Evolutionary conservation across 768 basidiomycete species (phyloP), one percentile per base, ranked within the genome.

Genomic region (Kockovaella imperatae): DNA sequence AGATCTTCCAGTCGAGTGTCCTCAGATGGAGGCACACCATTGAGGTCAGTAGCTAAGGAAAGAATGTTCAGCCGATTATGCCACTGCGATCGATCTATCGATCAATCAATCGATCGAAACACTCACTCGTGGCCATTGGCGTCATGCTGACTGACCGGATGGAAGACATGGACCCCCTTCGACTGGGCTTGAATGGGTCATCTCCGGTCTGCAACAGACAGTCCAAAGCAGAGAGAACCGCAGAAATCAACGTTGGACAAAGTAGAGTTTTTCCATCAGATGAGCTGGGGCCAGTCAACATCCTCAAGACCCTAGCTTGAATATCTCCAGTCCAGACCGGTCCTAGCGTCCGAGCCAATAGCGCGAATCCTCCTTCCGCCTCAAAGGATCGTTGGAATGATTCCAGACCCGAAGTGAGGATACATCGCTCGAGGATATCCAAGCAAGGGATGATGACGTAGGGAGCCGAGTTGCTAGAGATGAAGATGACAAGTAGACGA

Each of bases 311-410:
- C 18, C 79, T 79, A 21, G 74, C 75, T 50, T 87, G 83, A 13
- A 90, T 80, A 15, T 68, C 74, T 6, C 72, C 65, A 54, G 83
- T 77, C 90, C 90, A 93, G 0, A 72, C 72, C 5, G 62, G 47
- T 0, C 87, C 84, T 17, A 91, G 60, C 23, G 83, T 77, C 3
- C 76, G 76, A 64, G 81, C 83, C 29, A 93, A 65, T 2, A 84
- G 75, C 38, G 76, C 80, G 84, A 88, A 93, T 7, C 90, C 90
- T 44, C 82, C 83, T 30, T 86, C 81, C 1, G 84, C 73, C 65
- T 91, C 89, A 56, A 93, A 88, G 58, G 86, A 88, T 47, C 83
- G 76, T 38, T 74, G 77, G 72, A 90, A 95, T 2, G 81, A 87
- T 73, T 32, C 87, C 75, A 53, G 81, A 78, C 23, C 77, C 74